Base-by-base conservation (phyloP, 106 monocot species). In the Dioscorea zingiberensis region DNA sequence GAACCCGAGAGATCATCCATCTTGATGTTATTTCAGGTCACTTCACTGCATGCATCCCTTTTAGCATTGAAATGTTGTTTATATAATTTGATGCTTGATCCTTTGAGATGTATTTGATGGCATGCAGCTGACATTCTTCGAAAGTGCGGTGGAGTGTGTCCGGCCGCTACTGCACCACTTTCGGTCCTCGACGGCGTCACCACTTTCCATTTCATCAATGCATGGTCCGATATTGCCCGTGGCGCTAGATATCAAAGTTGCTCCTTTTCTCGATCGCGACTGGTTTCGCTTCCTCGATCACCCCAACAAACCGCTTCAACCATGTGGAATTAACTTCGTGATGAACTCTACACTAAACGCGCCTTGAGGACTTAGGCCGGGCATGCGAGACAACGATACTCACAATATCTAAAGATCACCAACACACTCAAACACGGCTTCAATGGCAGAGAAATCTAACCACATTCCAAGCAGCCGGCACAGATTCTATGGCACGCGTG, bases 401-500 rank as follows among this genome's bases (percentile, higher is more conserved):
- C 26, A 30, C 26, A 2, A 14, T 58, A 14, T 22, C 53, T n/a
- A 16, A 55, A 2, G 15, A 45, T 32, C 74, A 70, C 14, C n/a
- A 27, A 53, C 13, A 24, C 21, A 5, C 70, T 74, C 48, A 80
- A 71, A 30, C 13, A 25, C 7, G 27, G 23, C 7, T 32, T 28
- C 64, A 27, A 10, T 23, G n/a, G 38, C 3, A 21, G 25, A 8
- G 13, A 47, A 10, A 26, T 14, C 14, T 64, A 16, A 70, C 65
- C 15, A 63, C 71, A 18, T 76, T 67, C 71, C 13, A 55, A 14
- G 67, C 63, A 1, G 26, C n/a, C 75, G 21, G 44, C 57, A 0
- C 65, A 67, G 14, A 63, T 58, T 18, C 17, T 73, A n/a, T 82
- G 81, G 81, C 76, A 68, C 54, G 69, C 73, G 54, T 59, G 1